These are phyloP conservation scores for Clarireedia homoeocarpa DNA, from an alignment of 2,329 filamentous ascomycete genomes.

Conservation along the genomic window DNA sequence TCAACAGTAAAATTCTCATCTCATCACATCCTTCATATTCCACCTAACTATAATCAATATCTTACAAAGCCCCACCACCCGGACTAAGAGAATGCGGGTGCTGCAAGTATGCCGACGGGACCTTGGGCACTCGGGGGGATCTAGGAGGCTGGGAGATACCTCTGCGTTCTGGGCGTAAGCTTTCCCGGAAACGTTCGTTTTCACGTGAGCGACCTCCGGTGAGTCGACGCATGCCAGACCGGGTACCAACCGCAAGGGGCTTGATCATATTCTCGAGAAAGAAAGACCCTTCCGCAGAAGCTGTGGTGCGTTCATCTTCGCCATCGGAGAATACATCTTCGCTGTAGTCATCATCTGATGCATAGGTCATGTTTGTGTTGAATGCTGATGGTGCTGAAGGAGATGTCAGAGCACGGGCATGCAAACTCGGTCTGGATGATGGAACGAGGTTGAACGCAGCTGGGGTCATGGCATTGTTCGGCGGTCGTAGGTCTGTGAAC, in stretches of 20 bases:
- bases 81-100: slow-evolving; percentile 18
- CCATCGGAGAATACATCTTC: slow-evolving; percentile 76
- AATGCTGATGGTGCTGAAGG: slow-evolving; percentile 52
- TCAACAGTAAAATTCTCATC: no score
- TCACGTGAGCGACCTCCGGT: slow-evolving; percentile 44
- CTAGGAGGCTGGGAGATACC: slow-evolving; percentile 25
- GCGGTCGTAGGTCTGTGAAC: slow-evolving; percentile 64
- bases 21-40: neutral
- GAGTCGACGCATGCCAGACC: slow-evolving; percentile 52
- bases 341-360: slow-evolving; percentile 68
- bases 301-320: slow-evolving; percentile 43
- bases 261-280: slow-evolving; percentile 55
- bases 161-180: slow-evolving; percentile 23
- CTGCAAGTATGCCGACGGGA: slow-evolving; percentile 26
- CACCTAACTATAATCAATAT: neutral
- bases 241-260: slow-evolving; percentile 47
- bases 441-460: slow-evolving; percentile 45
- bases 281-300: slow-evolving; percentile 35
- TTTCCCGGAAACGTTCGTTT: slow-evolving; percentile 26
- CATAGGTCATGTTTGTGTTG: slow-evolving; percentile 50
- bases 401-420: slow-evolving; percentile 78
- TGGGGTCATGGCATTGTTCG: slow-evolving; percentile 56
- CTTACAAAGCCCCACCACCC: neutral
- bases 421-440: slow-evolving; percentile 57
- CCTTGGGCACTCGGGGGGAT: slow-evolving; percentile 28